Evolutionary conservation across 345 rosid species (phyloP).

Genomic region (Citrus sinensis): DVS_A1.0 CM039167.1:26666501-26667000

Average conservation of each 20-base stretch:
- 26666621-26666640: constrained; percentile 63
- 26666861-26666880: constrained; percentile 51
- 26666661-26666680: constrained; percentile 52
- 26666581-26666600: constrained; percentile 74
- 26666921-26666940: not conserved
- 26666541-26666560: not conserved
- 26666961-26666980: not conserved
- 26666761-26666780: constrained; percentile 70
- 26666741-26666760: constrained; percentile 40
- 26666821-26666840: constrained; percentile 66
- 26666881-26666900: not conserved
- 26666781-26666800: constrained; percentile 80
- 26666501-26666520: not conserved
- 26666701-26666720: not conserved
- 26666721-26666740: not conserved
- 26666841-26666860: constrained; percentile 79
- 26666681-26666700: not conserved
- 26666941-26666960: not conserved
- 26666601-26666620: constrained; percentile 73
- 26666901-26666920: not conserved
- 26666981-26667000: not conserved
- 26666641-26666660: constrained; percentile 54
- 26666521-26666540: not conserved
- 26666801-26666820: constrained; percentile 77
- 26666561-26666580: not conserved